phyloP scores from a whole-genome alignment of 768 basidiomycete species.

The Rhizopogon salebrosus region DNA sequence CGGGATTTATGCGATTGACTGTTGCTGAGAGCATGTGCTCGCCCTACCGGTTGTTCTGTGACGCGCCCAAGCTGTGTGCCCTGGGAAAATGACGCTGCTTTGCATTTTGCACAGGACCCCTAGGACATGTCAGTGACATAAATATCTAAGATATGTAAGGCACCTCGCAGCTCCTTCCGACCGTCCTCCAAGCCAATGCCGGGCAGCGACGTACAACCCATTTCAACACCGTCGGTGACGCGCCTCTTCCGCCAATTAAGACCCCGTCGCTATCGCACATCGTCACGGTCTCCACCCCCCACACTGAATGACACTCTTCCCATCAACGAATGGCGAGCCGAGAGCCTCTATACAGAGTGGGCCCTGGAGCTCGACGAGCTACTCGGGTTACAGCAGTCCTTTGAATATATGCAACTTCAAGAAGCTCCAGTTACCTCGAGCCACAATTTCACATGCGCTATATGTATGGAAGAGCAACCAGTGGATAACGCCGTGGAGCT shows the following conservation, averaged over 20 bases:
- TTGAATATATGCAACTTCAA: conserved; percentile 34
- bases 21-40: neutral
- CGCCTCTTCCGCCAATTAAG: conserved; percentile 13
- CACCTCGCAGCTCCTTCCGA: too few relatives aligned
- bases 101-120: too few relatives aligned
- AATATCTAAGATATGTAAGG: too few relatives aligned
- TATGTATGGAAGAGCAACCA: conserved; percentile 49
- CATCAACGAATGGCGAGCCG: neutral
- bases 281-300: too few relatives aligned
- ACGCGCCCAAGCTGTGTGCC: too few relatives aligned
- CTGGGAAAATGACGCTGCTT: too few relatives aligned
- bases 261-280: too few relatives aligned
- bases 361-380: too few relatives aligned
- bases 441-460: conserved; percentile 41
- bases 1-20: neutral
- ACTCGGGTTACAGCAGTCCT: conserved; percentile 29
- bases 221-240: conserved; percentile 1
- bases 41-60: neutral
- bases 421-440: conserved; percentile 21
- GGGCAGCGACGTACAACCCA: neutral
- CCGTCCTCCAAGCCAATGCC: neutral
- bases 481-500: conserved; percentile 39
- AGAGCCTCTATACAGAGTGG: conserved; percentile 10
- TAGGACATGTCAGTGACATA: too few relatives aligned
- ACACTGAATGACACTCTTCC: too few relatives aligned